Base-by-base conservation (phyloP, 1,139 yeast species). In the Keqinozyma sinolaborantium region DNA sequence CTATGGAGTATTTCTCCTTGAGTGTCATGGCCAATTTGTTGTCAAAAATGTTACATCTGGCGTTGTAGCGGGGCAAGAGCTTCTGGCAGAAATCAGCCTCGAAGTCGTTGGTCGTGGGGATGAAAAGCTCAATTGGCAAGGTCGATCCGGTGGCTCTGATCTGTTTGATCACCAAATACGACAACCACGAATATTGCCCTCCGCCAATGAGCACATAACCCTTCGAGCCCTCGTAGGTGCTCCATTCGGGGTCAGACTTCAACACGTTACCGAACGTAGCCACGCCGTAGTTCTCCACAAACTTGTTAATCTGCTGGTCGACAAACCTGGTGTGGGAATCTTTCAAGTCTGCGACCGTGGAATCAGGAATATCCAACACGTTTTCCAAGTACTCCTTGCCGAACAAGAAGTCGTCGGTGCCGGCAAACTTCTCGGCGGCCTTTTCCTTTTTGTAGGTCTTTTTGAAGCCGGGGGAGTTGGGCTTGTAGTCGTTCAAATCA, bases 81-180 rank as follows among this genome's bases (percentile, higher is more conserved):
- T 48, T 51, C 31, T 74, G 72, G 58, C 83, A 79, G 38, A 77
- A 77, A 8, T 72, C 64, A 14, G 50, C 47, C 41, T 77, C 80
- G 38, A 69, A 69, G 28, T 73, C 79, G 2, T 55, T 63, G 15
- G 55, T 48, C 7, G 70, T 57, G 3, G 87, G 80, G 32, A 82
- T 64, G 42, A 81, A 68, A 24, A 70, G 48, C 44, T 69, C 75
- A 25, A 67, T 59, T 4, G 75, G 75, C 23, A 62, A 46, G 26
- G 47, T 55, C 7, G 70, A 51, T 2, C 75, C 74, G 2, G 57
- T 48, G 6, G 57, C 58, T 28, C 75, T 50, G 20, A 69, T 47
- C 44, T 69, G 74, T 36, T 53, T 56, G 25, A 69, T 64, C 3
- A 66, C 73, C 35, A 69, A 55, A 40, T 56, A 67, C 10, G 73